These are phyloP conservation scores for Cladosporium sp. DNA, from an alignment of 2,329 filamentous ascomycete species.

Conservation along the genomic window DNA sequence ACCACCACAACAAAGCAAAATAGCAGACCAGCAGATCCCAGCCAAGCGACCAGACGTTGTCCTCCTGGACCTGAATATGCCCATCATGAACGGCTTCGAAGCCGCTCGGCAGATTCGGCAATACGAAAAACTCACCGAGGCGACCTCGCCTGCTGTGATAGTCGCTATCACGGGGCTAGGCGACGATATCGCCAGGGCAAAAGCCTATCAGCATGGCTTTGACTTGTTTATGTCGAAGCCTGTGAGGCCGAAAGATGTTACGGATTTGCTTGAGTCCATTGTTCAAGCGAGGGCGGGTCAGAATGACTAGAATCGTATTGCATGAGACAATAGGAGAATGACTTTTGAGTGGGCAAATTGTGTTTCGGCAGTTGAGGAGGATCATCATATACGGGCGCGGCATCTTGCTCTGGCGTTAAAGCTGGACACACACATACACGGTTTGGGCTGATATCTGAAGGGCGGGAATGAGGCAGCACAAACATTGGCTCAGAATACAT, in stretches of 20 bases:
- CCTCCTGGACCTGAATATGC: conserved; percentile 44
- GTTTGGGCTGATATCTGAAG: too few species aligned
- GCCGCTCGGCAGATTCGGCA: conserved; percentile 30
- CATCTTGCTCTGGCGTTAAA: too few species aligned
- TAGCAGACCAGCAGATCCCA: background rate
- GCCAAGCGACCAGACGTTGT: conserved; percentile 34
- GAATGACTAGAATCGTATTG: too few species aligned
- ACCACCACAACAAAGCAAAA: background rate
- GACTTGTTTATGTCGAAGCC: conserved; percentile 30
- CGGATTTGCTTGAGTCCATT: conserved; percentile 12
- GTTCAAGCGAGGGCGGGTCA: background rate
- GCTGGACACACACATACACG: too few species aligned
- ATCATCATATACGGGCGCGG: too few species aligned
- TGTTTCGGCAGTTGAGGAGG: too few species aligned
- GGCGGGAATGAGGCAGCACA: too few species aligned
- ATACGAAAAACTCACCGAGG: conserved; percentile 25
- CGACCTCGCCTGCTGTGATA: conserved; percentile 15
- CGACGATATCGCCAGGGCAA: conserved; percentile 16
- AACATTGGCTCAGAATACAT: too few species aligned
- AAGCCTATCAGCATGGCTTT: conserved; percentile 27
- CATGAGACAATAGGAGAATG: too few species aligned
- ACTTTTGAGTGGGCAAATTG: too few species aligned
- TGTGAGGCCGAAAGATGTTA: conserved; percentile 35
- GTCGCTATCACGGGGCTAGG: conserved; percentile 24
- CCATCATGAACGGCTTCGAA: conserved; percentile 31